Evolutionary conservation across 1,139 yeast species (phyloP).

Genomic region (Taphrina sp.): DNA sequence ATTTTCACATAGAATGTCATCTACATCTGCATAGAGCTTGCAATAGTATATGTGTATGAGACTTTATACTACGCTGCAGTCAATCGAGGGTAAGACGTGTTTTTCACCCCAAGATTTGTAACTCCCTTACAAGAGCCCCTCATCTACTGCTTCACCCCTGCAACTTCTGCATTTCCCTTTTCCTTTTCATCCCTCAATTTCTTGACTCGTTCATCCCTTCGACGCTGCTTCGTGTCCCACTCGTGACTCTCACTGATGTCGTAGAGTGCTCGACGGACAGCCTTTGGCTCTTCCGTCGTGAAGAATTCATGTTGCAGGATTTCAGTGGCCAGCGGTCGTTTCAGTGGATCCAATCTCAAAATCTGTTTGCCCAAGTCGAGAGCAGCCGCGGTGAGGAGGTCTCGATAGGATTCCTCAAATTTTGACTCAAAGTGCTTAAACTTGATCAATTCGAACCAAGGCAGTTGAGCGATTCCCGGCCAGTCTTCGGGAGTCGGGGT

Average conservation of each 20-base stretch:
- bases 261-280: constrained; percentile 53
- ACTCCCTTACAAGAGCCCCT: too few relatives aligned
- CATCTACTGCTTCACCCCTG: too few relatives aligned
- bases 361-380: constrained; percentile 64
- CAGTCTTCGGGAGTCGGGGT: constrained; percentile 74
- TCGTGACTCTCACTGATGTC: constrained; percentile 77
- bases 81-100: too few relatives aligned
- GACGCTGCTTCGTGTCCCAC: constrained; percentile 44
- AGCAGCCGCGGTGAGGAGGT: constrained; percentile 54
- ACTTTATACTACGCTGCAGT: too few relatives aligned
- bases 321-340: constrained; percentile 60
- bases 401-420: constrained; percentile 52
- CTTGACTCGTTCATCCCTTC: constrained; percentile 21
- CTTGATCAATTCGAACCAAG: constrained; percentile 87
- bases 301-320: constrained; percentile 72
- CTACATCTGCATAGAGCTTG: too few relatives aligned
- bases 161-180: not conserved
- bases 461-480: constrained; percentile 73
- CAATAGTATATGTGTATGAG: too few relatives aligned
- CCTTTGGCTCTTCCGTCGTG: constrained; percentile 58
- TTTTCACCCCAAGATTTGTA: too few relatives aligned
- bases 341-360: constrained; percentile 64
- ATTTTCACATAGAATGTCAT: too few relatives aligned
- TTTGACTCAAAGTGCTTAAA: constrained; percentile 54
- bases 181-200: constrained; percentile 17